A percentile compares a stretch with the other conserved stretches of the same genome.
phyloP scores from a whole-genome alignment of 1,139 yeast genomes.

The Magnusiomyces tetraspermus region DNA sequence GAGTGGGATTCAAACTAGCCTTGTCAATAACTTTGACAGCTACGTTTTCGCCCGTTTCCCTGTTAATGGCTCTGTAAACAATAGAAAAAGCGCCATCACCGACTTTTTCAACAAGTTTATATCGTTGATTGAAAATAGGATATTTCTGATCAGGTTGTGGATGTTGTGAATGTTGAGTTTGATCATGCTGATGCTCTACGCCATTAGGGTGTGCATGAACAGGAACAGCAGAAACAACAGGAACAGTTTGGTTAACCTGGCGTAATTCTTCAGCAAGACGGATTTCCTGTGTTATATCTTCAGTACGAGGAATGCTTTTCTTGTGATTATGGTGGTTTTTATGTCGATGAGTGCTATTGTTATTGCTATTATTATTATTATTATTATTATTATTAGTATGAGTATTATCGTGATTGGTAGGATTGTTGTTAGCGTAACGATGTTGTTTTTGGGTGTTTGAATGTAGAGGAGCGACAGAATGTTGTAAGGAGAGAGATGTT shows the following conservation, averaged over 20 bases:
- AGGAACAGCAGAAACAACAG: neutral
- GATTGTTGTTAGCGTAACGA: too few species aligned
- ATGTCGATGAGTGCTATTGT: neutral
- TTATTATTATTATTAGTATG: neutral
- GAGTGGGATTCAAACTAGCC: slow-evolving; percentile 42
- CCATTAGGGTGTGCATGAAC: neutral
- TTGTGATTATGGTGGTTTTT: neutral
- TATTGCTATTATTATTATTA: neutral
- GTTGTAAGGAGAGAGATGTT: neutral
- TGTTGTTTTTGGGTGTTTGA: too few species aligned
- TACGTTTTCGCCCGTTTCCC: slow-evolving; percentile 41
- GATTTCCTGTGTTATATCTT: neutral
- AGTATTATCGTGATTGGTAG: too few species aligned
- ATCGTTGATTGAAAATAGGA: slow-evolving; percentile 23
- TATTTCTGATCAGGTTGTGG: neutral
- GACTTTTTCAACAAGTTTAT: slow-evolving; percentile 38
- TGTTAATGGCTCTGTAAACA: slow-evolving; percentile 64
- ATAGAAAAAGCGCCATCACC: slow-evolving; percentile 79
- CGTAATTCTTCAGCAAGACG: neutral
- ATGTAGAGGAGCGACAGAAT: neutral
- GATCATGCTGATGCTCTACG: too few species aligned
- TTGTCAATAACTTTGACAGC: slow-evolving; percentile 85
- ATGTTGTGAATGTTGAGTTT: too few species aligned
- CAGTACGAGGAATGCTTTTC: neutral
- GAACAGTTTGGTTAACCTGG: neutral